phyloP scores from a whole-genome alignment of 106 monocot species.

The Vanilla planifolia region DNA sequence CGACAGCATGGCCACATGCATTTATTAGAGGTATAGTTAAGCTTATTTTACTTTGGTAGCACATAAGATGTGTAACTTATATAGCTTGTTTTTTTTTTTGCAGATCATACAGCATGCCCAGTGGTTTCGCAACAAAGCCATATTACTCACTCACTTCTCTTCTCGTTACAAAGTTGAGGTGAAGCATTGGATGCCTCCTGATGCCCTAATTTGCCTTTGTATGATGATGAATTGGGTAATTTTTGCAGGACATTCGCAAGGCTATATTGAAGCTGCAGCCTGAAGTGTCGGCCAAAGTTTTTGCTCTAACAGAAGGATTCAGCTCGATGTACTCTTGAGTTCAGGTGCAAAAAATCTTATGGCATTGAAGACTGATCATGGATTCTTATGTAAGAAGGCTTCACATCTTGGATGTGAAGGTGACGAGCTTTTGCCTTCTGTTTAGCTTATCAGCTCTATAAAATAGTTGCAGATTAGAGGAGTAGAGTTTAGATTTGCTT shows the following conservation, averaged over 20 bases:
- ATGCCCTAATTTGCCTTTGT: neutral
- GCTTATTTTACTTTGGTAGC: too few relatives aligned
- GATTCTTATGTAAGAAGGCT: too few relatives aligned
- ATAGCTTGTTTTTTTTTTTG: conserved; percentile 2
- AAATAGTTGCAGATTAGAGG: too few relatives aligned
- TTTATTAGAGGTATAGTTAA: conserved; percentile 55
- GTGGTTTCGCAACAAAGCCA: conserved; percentile 91
- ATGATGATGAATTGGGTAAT: neutral
- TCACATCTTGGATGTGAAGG: too few relatives aligned
- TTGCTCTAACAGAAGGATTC: conserved; percentile 95
- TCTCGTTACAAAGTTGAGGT: conserved; percentile 94
- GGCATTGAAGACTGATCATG: neutral
- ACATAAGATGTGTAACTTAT: too few relatives aligned
- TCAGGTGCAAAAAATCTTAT: neutral
- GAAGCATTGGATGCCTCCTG: neutral
- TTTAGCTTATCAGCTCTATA: too few relatives aligned
- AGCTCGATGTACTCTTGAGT: conserved; percentile 44
- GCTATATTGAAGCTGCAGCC: conserved; percentile 73
- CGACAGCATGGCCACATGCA: conserved; percentile 83
- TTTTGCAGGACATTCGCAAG: conserved; percentile 71
- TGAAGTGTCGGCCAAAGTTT: conserved; percentile 61
- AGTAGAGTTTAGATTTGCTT: too few relatives aligned
- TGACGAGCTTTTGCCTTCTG: too few relatives aligned
- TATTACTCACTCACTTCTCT: conserved; percentile 92
- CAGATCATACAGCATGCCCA: conserved; percentile 84